These are phyloP conservation scores for Termitomyces sp. DNA, from an alignment of 768 basidiomycete genomes.

Conservation along the genomic window DNA sequence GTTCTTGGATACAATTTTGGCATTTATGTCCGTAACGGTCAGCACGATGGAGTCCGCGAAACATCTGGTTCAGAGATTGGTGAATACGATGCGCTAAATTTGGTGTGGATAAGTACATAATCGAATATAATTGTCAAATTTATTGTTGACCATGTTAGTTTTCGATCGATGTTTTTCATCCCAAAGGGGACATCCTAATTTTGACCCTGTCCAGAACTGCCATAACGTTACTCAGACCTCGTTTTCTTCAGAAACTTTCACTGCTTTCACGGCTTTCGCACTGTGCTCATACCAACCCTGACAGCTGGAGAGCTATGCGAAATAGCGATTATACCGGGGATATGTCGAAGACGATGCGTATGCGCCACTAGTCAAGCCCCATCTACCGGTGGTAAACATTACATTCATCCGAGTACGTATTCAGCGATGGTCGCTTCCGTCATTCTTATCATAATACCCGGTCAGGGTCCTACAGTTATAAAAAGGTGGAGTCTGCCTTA, in stretches of 20 bases:
- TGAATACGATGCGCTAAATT: not conserved
- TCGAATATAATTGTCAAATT: no score
- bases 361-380: slow-evolving; percentile 12
- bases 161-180: not conserved
- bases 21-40: not conserved
- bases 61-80: not conserved
- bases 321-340: not conserved
- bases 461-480: slow-evolving; percentile 12
- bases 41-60: not conserved
- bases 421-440: slow-evolving; percentile 16
- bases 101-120: not conserved
- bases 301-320: not conserved
- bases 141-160: not conserved
- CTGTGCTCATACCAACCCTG: no score
- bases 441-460: slow-evolving; percentile 4
- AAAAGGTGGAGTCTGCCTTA: not conserved
- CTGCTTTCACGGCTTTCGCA: not conserved
- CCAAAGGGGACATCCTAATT: slow-evolving; percentile 1
- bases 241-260: not conserved
- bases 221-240: not conserved
- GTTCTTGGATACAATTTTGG: not conserved
- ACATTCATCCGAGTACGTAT: slow-evolving; percentile 12
- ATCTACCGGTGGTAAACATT: not conserved
- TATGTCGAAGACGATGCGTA: not conserved
- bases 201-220: not conserved